Percentiles rank a stretch among this genome's conserved stretches.
phyloP scores from a whole-genome alignment of 768 basidiomycete genomes.

The Hemileccinum impolitum region DNA sequence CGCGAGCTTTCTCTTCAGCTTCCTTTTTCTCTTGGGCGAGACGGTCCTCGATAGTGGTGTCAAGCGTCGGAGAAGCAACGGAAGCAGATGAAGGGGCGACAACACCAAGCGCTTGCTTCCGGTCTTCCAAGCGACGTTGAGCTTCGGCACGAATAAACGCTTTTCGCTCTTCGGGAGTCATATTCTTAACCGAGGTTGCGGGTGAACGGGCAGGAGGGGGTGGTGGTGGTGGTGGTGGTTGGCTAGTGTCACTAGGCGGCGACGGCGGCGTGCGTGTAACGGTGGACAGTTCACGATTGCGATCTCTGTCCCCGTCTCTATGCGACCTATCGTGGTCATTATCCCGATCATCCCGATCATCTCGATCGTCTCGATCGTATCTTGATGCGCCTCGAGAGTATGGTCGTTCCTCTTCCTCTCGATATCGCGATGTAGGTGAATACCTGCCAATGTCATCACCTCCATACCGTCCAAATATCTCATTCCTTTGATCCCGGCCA shows the following conservation, averaged over 20 bases:
- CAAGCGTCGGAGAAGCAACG: constrained; percentile 51
- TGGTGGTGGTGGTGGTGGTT: constrained; percentile 45
- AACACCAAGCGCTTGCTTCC: constrained; percentile 83
- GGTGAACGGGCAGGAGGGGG: constrained; percentile 58
- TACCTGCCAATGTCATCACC: constrained; percentile 36
- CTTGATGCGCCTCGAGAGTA: constrained; percentile 45
- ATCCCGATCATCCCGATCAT: constrained; percentile 38
- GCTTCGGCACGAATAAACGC: constrained; percentile 80
- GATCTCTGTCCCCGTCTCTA: constrained; percentile 34
- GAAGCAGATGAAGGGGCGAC: constrained; percentile 35
- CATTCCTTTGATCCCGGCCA: constrained; percentile 82
- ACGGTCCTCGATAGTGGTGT: constrained; percentile 80
- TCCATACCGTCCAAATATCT: constrained; percentile 69
- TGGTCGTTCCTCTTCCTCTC: constrained; percentile 51
- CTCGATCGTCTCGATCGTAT: constrained; percentile 36
- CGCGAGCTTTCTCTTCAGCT: constrained; percentile 78
- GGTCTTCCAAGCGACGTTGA: constrained; percentile 74
- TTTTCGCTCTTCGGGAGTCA: constrained; percentile 81
- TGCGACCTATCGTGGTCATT: constrained; percentile 28
- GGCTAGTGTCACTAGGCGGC: constrained; percentile 39
- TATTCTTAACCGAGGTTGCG: constrained; percentile 59
- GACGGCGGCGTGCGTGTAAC: constrained; percentile 45
- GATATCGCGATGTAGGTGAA: constrained; percentile 30
- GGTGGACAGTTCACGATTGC: constrained; percentile 36
- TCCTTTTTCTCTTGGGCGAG: constrained; percentile 85